Percentiles rank a stretch among this genome's conserved stretches.
Evolutionary conservation across 148 eudicot genomes (phyloP).

Genomic region (Vaccinium myrtillus): DNA sequence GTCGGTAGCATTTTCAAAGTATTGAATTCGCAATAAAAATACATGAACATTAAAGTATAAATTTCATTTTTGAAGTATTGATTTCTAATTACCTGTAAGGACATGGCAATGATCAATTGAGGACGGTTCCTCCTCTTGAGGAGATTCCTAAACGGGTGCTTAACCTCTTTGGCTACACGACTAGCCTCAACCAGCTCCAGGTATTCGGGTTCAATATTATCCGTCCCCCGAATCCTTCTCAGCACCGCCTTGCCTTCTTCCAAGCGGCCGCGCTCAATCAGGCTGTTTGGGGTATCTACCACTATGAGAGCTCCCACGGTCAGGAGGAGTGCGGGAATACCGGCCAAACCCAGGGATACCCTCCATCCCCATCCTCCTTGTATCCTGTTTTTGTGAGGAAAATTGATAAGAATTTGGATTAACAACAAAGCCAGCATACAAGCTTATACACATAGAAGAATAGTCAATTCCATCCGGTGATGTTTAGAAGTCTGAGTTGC

Average conservation of each 20-base stretch:
- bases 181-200: constrained; percentile 82
- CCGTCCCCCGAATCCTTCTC: constrained; percentile 70
- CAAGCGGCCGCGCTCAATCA: constrained; percentile 74
- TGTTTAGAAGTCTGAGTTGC: no score
- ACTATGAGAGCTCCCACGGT: constrained; percentile 73
- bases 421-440: constrained; percentile 27
- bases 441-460: not conserved
- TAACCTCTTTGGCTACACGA: constrained; percentile 55
- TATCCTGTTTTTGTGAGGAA: constrained; percentile 39
- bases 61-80: not conserved
- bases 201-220: constrained; percentile 85
- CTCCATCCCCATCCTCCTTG: constrained; percentile 96
- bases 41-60: no score
- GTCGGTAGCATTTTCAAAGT: no score
- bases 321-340: constrained; percentile 67
- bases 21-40: no score
- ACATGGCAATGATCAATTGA: constrained; percentile 62
- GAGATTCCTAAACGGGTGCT: constrained; percentile 83
- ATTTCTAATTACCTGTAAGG: constrained; percentile 40
- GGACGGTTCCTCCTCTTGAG: constrained; percentile 70
- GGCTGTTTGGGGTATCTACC: constrained; percentile 84
- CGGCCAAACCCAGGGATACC: constrained; percentile 77
- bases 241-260: constrained; percentile 83
- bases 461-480: not conserved
- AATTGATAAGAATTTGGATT: not conserved